Base-by-base conservation (phyloP, 106 monocot genomes). In the Acanthochlamys bracteata region DNA sequence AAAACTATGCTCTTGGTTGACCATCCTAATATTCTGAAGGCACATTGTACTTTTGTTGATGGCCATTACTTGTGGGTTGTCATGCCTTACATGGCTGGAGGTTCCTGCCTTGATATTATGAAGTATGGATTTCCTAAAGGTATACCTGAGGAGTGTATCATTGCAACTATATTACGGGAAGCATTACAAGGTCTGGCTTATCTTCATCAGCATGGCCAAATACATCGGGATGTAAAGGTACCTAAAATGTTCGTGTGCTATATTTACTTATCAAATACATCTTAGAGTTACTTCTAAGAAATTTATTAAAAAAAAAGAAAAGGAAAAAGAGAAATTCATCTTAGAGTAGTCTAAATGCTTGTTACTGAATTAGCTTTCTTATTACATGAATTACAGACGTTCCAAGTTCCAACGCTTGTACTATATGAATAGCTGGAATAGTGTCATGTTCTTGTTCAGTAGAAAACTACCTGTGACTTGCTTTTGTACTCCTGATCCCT, bases 141-240 rank as follows among this genome's bases (percentile, higher is more conserved):
- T 61, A 86, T 98, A 12, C 49, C 49, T 24, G 78, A 84, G 53
- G 98, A 98, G 74, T 53, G 59, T 24, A 67, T 92, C 56, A 98
- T 98, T 57, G 88, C 88, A 58, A 85, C 82, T 20, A 17, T 98
- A 10, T 61, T 98, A 46, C 78, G 79, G 42, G 98, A 92, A 64
- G 85, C 77, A 39, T 65, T 98, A 16, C 92, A 82, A 79, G 91
- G 78, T 0, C 71, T 98, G 25, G 88, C 77, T 27, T 98, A 98
- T 75, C 88, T 98, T 61, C 98, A 98, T 69, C 81, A 69, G 43
- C 85, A 86, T 59, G 98, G 98, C 7, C 88, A 89, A 56, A 98
- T 98, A 59, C 98, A 98, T 68, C 78, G 98, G 10, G 98, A 98
- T 81, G 83, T 98, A 6, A 98, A 98, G 87, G 98, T 89, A 71